Conservation (phyloP, 129 eudicot genomes). For the Centaurea solstitialis region DNA sequence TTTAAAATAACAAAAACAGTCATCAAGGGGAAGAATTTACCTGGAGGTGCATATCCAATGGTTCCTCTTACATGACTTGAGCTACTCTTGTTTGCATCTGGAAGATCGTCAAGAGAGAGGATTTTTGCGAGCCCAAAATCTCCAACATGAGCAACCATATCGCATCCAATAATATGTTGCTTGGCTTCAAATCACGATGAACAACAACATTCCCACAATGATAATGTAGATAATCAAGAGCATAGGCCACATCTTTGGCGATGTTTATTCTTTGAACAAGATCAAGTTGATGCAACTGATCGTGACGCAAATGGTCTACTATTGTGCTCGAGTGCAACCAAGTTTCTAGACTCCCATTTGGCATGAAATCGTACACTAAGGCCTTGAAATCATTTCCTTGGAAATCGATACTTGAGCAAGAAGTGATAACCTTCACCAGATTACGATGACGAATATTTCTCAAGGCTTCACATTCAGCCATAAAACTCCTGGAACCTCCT, state of each 20-base stretch:
- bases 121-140: slow-evolving; percentile 40
- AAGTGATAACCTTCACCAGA: slow-evolving; percentile 30
- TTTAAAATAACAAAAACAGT: too few species aligned
- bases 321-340: slow-evolving; percentile 24
- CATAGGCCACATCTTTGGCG: slow-evolving; percentile 35
- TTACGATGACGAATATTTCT: slow-evolving; percentile 36
- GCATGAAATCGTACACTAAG: slow-evolving; percentile 27
- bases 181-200: slow-evolving; percentile 38
- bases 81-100: slow-evolving; percentile 6
- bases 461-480: slow-evolving; percentile 27
- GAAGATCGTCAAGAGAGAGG: slow-evolving; percentile 14
- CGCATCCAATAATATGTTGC: slow-evolving; percentile 32
- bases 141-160: slow-evolving; percentile 37
- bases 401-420: slow-evolving; percentile 35
- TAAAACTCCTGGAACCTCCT: slow-evolving; percentile 36
- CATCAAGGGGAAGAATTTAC: neutral
- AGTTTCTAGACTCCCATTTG: slow-evolving; percentile 28
- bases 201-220: slow-evolving; percentile 16
- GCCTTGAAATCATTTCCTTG: slow-evolving; percentile 34
- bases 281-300: neutral
- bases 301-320: neutral
- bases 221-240: slow-evolving; percentile 31
- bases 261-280: slow-evolving; percentile 25
- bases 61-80: slow-evolving; percentile 20
- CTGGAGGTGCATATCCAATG: slow-evolving; percentile 32